phyloP scores from a whole-genome alignment of 768 basidiomycete species.

The Tulasnella sp. region DNA sequence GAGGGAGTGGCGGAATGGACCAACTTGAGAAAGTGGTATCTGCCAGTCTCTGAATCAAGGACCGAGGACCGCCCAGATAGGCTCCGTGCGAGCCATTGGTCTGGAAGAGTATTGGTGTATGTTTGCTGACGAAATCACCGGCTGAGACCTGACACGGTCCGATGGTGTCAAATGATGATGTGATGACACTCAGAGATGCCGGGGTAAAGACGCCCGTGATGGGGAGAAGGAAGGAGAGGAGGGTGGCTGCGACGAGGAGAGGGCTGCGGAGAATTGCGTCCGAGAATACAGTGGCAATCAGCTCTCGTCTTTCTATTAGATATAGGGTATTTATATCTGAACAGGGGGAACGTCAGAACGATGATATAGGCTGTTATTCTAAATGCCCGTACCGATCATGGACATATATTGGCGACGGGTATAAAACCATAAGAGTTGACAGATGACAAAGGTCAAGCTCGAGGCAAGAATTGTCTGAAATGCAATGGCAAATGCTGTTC shows the following conservation, averaged over 20 bases:
- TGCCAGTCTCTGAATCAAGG: not conserved
- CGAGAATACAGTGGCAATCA: not conserved
- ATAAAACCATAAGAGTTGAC: constrained; percentile 1
- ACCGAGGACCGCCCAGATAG: not conserved
- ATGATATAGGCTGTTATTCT: not conserved
- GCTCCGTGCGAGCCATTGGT: not conserved
- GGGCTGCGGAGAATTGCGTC: not conserved
- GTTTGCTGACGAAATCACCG: not conserved
- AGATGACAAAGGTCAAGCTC: not conserved
- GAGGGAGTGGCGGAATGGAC: not conserved
- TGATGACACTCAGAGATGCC: not conserved
- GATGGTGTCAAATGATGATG: not conserved
- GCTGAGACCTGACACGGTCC: not conserved
- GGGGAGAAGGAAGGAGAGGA: constrained; percentile 2
- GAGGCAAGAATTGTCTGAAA: not conserved
- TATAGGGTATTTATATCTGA: not conserved
- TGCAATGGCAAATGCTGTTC: not conserved
- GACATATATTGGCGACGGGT: not conserved
- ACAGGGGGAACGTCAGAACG: not conserved
- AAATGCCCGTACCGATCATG: not conserved
- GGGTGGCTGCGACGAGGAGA: not conserved
- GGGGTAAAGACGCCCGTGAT: not conserved
- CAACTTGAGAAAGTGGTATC: not conserved
- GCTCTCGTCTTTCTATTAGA: not conserved
- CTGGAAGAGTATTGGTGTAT: too few relatives aligned